Evolutionary conservation across 768 basidiomycete genomes (phyloP), one percentile per base, ranked within the genome.

Genomic region (Mycena vitilis): DNA sequence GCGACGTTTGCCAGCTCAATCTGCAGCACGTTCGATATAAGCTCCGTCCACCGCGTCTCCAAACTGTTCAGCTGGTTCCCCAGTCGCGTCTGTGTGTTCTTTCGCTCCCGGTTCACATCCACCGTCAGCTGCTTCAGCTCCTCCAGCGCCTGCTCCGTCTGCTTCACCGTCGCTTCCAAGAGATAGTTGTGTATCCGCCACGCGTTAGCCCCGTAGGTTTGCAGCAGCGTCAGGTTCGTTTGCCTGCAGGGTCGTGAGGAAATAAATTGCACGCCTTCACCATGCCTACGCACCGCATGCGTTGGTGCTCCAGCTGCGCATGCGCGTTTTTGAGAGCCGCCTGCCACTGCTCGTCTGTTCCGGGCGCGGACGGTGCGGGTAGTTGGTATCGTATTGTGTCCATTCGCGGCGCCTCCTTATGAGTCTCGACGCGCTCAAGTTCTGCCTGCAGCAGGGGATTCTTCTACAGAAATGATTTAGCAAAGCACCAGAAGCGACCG

Each of bases 1-100:
- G 95, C 95, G 48, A 91, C 86, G 77, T 95, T 96, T 20, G 96
- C 97, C 89, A 99, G 90, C 84, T 98, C 96, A 71, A 98, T 92
- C 80, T 98, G 96, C 66, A 98, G 81, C 52, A 96, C 92, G 74
- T 81, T 92, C 61, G 95, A 95, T 63, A 99, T 91, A 54, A 98
- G 84, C 79, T 96, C 94, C 23, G 95, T 96, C 96, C 96, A 99
- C 69, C 91, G 86, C 44, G 88, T 92, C 80, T 98, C 96, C 66
- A 98, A 81, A 11, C 88, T 82, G 36, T 89, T 92, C 66, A 99
- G 81, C 73, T 96, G 94, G 58, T 87, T 84, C 60, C 96, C 96
- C 22, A 91, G 81, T 11, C 85, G 88, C 52, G 92, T 94, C 93
- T 98, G 95, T 54, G 81, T 82, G 78, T 95, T 95, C 84, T 96